Evolutionary conservation across 2,329 filamentous ascomycete species (phyloP), one percentile per base, ranked within the genome.

Genomic region (Neoscytalidium dimidiatum): DNA sequence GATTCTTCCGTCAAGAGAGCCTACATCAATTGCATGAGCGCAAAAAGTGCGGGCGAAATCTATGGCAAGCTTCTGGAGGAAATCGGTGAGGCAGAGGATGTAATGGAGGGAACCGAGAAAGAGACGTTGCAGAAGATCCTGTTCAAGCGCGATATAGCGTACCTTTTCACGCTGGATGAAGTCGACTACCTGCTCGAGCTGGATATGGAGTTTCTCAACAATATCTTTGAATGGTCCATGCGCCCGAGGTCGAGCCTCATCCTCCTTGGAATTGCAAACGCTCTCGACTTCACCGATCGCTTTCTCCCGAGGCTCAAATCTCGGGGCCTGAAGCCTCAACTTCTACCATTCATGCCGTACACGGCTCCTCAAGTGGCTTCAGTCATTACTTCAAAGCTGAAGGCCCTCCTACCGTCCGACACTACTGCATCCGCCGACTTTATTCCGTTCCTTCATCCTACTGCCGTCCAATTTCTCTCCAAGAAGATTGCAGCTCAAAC

Each of bases 1-100:
- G 77, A 81, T 1, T 72, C 77, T 13, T 77, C 77, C 3, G 81
- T 95, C 62, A 88, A 87, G 71, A 88, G 89, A 62, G 88, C 89
- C 2, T 94, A 94, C 73, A 85, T 99, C 83, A 99, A 99, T 76
- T 99, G 95, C 79, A 97, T 97, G 89, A 97, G 94, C 78, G 89
- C 97, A 78, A 96, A 95, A 73, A 92, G 88, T 35, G 92, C 93
- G 2, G 89, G 88, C 69, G 94, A 97, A 74, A 84, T 99, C 23
- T 96, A 96, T 77, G 85, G 85, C 67, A 94, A 90, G 21, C 81
- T 99, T 19, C 79, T 94, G 13, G 88, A 92, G 69, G 85, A 86
- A 63, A 86, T 94, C 46, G 84, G 84, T 13, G 83, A 88, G 64
- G 83, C 85, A 33, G 77, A 80, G 19, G 85, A 89, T 44, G 76